A percentile compares a stretch with the other conserved stretches of the same genome.
Conservation (phyloP, 164 flowering plant genomes). For the Piper longum region DNA sequence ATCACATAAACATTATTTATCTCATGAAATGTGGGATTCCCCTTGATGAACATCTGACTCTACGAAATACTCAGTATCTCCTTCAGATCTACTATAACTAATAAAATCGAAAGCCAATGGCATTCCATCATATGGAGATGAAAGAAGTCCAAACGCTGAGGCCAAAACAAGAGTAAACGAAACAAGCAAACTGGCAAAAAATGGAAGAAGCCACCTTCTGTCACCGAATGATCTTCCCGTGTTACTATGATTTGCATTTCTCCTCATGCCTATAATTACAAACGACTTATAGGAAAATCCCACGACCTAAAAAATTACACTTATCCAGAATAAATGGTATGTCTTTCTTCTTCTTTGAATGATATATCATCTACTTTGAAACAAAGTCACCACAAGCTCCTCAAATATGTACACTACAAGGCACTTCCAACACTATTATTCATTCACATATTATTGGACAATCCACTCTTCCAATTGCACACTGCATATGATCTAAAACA, state of each 20-base stretch:
- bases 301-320: neutral
- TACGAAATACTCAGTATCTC: conserved; percentile 47
- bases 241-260: conserved; percentile 21
- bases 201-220: conserved; percentile 69
- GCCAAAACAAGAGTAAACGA: conserved; percentile 39
- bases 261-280: conserved; percentile 32
- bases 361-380: neutral
- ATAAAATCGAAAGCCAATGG: conserved; percentile 28
- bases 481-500: too few relatives aligned
- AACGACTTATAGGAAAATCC: neutral
- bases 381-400: neutral
- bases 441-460: too few relatives aligned
- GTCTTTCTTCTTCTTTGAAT: neutral
- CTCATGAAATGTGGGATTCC: conserved; percentile 54
- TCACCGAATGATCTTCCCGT: conserved; percentile 48
- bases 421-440: too few relatives aligned
- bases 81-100: conserved; percentile 30
- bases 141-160: conserved; percentile 29
- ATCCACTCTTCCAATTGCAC: too few relatives aligned
- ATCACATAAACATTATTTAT: conserved; percentile 85
- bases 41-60: conserved; percentile 58
- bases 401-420: neutral
- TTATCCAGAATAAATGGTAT: neutral
- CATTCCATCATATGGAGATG: conserved; percentile 29
- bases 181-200: conserved; percentile 55